phyloP scores from a whole-genome alignment of 169 alveolate species.

The Babesia ovis region DNA sequence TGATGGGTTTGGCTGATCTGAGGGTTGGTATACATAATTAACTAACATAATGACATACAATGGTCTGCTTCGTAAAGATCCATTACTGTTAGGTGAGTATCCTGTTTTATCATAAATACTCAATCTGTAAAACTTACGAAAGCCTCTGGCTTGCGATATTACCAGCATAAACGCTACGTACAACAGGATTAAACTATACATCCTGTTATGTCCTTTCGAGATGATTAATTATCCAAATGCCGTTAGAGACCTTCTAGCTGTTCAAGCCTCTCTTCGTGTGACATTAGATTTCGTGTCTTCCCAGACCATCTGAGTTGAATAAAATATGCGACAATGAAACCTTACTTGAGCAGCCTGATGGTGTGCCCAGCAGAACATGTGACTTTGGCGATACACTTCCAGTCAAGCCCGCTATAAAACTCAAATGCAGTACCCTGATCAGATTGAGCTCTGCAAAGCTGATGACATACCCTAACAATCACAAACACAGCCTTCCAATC shows the following conservation, averaged over 20 bases:
- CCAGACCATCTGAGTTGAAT: constrained; percentile 51
- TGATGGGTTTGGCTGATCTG: constrained; percentile 38
- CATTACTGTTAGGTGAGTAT: background rate
- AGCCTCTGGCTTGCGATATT: constrained; percentile 1
- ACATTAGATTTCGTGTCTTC: constrained; percentile 8
- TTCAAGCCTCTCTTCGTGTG: constrained; percentile 41
- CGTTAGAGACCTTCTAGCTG: constrained; percentile 47
- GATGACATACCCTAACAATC: constrained; percentile 27
- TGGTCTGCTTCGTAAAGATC: background rate
- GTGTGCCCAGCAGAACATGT: constrained; percentile 44
- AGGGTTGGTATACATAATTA: background rate
- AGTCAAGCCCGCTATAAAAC: constrained; percentile 56
- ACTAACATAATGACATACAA: constrained; percentile 5
- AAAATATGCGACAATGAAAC: background rate
- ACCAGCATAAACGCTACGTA: background rate
- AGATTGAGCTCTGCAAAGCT: too few relatives aligned
- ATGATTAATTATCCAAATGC: too few relatives aligned
- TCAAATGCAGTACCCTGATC: constrained; percentile 55
- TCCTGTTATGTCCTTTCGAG: too few relatives aligned
- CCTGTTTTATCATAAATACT: background rate
- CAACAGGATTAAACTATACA: too few relatives aligned
- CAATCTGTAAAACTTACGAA: constrained; percentile 11
- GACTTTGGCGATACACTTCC: constrained; percentile 46
- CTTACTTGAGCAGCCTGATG: constrained; percentile 51
- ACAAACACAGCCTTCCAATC: constrained; percentile 69